Evolutionary conservation across 2,329 filamentous ascomycete species (phyloP).

Genomic region (Eutypa lata): DNA sequence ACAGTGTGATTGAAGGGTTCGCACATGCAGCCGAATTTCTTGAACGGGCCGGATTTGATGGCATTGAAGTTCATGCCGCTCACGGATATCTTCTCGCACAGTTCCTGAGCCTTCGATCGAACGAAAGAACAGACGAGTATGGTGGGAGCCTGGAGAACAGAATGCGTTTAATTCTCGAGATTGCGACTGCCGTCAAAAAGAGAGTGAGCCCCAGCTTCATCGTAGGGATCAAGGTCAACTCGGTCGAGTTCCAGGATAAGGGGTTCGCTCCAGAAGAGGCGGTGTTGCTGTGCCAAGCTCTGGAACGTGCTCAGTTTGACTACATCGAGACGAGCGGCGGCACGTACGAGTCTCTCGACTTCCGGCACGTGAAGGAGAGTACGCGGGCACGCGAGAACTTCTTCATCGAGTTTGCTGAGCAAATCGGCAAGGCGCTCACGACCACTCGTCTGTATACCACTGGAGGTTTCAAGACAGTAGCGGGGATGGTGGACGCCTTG

Average conservation of each 20-base stretch:
- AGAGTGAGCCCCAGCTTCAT: constrained; percentile 34
- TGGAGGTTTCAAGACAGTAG: constrained; percentile 48
- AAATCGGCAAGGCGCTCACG: constrained; percentile 39
- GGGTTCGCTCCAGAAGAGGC: constrained; percentile 50
- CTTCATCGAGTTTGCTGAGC: constrained; percentile 55
- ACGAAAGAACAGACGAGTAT: no score
- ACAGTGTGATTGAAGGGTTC: constrained; percentile 56
- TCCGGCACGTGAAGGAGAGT: constrained; percentile 48
- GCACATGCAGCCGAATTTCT: constrained; percentile 56
- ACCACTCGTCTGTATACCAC: constrained; percentile 52
- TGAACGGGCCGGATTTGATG: constrained; percentile 59
- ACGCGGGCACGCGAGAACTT: constrained; percentile 53
- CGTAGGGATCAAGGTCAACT: constrained; percentile 56
- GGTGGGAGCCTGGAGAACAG: no score
- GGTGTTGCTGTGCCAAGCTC: constrained; percentile 39
- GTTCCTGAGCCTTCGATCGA: constrained; percentile 47
- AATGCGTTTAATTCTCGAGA: constrained; percentile 42
- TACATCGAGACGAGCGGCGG: constrained; percentile 59
- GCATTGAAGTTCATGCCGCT: constrained; percentile 49
- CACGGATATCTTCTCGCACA: constrained; percentile 53
- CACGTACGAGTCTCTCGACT: constrained; percentile 51
- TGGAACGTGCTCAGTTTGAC: constrained; percentile 48
- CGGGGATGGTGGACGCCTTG: constrained; percentile 51
- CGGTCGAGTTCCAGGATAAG: constrained; percentile 48
- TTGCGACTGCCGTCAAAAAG: constrained; percentile 34